Evolutionary conservation across 2,329 filamentous ascomycete genomes (phyloP), one percentile per base, ranked within the genome.

Genomic region (Epichloe coenophiala): DNA sequence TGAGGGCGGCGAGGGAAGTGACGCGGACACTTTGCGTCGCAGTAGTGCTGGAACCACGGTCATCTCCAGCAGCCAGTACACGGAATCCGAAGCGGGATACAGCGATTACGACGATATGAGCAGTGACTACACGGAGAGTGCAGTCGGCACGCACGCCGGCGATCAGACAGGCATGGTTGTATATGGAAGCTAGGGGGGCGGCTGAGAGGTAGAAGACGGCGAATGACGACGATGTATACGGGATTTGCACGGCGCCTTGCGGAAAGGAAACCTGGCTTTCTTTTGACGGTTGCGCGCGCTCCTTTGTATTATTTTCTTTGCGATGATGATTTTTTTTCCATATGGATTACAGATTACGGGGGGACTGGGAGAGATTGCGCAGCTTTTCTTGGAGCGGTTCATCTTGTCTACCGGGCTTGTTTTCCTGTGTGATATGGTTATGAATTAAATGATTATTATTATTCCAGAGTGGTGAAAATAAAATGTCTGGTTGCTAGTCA

Each of bases 81-180:
- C 59, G 5, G 65, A 64, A 31, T 64, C 65, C 17, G 69, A 71
- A 39, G 57, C 60, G 21, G 61, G 63, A 5, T 66, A 67, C 45
- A 66, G 63, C 50, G 66, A 68, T 45, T 65, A 67, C 48, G 69
- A 69, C n/a, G 68, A 71, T 41, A 64, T 61, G 27, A 66, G 62
- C 31, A 76, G 73, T 53, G 71, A 76, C 51, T 76, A 71, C 69
- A 74, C 72, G 3, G 72, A 71, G 57, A 74, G 71, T 51, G 67
- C 60, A 4, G 59, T 65, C 5, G 56, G 49, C 7, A 46, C 41
- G 45, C 33, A 44, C 15, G 49, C 12, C 12, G 40, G 31, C 9
- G 60, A 55, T 11, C 62, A 67, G 33, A 62, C 63, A 37, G 66
- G 68, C 51, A 53, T 71, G 43, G 60, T 68, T 38, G 60, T 69